Percentiles rank a stretch among this genome's conserved stretches.
These are phyloP conservation scores for Polyporus arcularius DNA, from an alignment of 768 basidiomycete species.

Conservation along the genomic window DNA sequence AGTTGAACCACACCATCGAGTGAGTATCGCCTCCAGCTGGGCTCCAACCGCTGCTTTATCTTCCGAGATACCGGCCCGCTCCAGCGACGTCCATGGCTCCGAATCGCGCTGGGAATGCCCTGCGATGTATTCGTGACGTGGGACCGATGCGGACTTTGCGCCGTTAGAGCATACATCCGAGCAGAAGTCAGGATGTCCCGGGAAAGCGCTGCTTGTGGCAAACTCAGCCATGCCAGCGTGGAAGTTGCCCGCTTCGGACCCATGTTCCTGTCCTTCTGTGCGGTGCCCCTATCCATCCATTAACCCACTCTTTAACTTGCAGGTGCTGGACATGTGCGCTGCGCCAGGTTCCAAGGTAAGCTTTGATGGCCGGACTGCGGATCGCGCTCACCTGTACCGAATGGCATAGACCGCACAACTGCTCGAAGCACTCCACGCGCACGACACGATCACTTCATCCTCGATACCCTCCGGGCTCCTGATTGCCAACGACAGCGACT, in stretches of 20 bases:
- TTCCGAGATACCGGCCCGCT: no score
- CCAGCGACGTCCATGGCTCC: no score
- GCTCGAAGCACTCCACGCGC: conserved; percentile 89
- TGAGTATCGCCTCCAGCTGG: conserved; percentile 30
- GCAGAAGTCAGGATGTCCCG: no score
- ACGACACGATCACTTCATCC: conserved; percentile 62
- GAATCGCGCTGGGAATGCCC: no score
- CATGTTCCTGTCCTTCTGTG: neutral
- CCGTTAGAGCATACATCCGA: no score
- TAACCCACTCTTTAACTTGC: neutral
- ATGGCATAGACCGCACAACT: conserved; percentile 82
- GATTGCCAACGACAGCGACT: conserved; percentile 94
- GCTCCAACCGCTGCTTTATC: no score
- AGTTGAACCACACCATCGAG: conserved; percentile 89
- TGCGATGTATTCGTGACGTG: no score
- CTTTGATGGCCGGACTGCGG: neutral
- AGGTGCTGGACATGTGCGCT: conserved; percentile 97
- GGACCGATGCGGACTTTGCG: no score
- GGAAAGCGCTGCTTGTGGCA: no score
- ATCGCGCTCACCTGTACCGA: neutral
- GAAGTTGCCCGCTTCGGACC: neutral
- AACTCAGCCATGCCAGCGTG: no score
- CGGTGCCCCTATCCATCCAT: neutral
- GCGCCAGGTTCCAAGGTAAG: conserved; percentile 93
- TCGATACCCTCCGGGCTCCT: conserved; percentile 82